Evolutionary conservation across 1,139 yeast species (phyloP).

Genomic region (Wickerhamomyces sp.): DNA sequence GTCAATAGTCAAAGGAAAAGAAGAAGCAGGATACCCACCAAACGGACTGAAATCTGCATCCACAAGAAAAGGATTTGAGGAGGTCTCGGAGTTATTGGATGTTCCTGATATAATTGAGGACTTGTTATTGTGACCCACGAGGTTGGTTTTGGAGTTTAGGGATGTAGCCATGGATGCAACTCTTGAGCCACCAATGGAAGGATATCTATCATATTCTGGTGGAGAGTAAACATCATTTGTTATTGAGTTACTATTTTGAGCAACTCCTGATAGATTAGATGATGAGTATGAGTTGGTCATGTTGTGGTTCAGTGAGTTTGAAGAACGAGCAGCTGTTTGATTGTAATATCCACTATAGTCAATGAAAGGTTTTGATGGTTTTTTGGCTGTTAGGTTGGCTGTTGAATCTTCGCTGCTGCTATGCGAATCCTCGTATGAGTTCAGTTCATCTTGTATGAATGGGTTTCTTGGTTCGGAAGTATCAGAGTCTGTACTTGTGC

Average conservation of each 20-base stretch:
- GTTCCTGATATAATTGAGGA: constrained; percentile 22
- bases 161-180: constrained; percentile 41
- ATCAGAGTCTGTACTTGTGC: constrained; percentile 15
- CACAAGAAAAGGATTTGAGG: constrained; percentile 32
- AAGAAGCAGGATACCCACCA: constrained; percentile 90
- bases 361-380: constrained; percentile 33
- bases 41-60: constrained; percentile 69
- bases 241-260: constrained; percentile 8
- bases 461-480: constrained; percentile 22
- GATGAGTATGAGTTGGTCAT: constrained; percentile 18
- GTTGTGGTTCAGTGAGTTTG: constrained; percentile 21
- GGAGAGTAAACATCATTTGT: constrained; percentile 33
- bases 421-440: constrained; percentile 19
- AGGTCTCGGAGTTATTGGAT: constrained; percentile 26
- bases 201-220: constrained; percentile 55
- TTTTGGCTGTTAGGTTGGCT: constrained; percentile 17
- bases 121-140: constrained; percentile 14
- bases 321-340: constrained; percentile 35
- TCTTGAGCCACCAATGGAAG: constrained; percentile 45
- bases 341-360: constrained; percentile 43
- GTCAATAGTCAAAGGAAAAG: constrained; percentile 80
- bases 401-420: constrained; percentile 20
- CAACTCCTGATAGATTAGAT: constrained; percentile 17
- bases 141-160: constrained; percentile 22
- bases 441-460: constrained; percentile 20